Evolutionary conservation across 228 moss, liverwort and hornwort genomes (phyloP), one percentile per base, ranked within the genome.

Genomic region (Sphagnum fallax): DNA sequence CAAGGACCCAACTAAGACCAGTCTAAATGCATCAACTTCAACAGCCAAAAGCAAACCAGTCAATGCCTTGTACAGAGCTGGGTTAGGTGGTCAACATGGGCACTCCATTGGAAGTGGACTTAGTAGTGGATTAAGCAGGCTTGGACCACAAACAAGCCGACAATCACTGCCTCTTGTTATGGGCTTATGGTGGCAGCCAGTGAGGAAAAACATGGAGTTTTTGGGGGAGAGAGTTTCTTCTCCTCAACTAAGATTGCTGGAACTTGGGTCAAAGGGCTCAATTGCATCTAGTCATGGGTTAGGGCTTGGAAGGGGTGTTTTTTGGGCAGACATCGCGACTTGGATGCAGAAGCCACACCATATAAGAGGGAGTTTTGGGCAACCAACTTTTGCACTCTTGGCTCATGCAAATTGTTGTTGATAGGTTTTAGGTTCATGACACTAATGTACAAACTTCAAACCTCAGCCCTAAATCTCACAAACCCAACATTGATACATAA

Each of bases 121-220:
- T 60, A 72, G 76, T 6, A 68, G 72, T 67, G 78, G 70, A 53
- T 70, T 76, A 63, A 51, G 67, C 53, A 81, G 67, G 32, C 60
- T 71, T 48, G 73, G 69, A 66, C 69, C 70, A 47, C 71, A 62
- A 70, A 68, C 85, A 6, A 55, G 48, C 4, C 63, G 73, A 69
- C 68, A 78, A 48, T 74, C 78, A 10, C 70, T 81, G 51, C 85
- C 85, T 62, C 66, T 84, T 32, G 77, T 67, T 10, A 12, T 78
- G 65, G 76, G 78, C 10, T 66, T 81, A 47, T 81, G 81, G 84
- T 78, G 84, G 85, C 81, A 85, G 61, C 76, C 85, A 16, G 76
- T 79, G 50, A 78, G 85, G 72, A 65, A 71, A 69, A 62, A 76
- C 51, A 78, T 47, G 76, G 74, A 72, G 69, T 68, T 13, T 60